Conservation (phyloP, 2,329 filamentous ascomycete species). For the Calonectria honghensis region DNA sequence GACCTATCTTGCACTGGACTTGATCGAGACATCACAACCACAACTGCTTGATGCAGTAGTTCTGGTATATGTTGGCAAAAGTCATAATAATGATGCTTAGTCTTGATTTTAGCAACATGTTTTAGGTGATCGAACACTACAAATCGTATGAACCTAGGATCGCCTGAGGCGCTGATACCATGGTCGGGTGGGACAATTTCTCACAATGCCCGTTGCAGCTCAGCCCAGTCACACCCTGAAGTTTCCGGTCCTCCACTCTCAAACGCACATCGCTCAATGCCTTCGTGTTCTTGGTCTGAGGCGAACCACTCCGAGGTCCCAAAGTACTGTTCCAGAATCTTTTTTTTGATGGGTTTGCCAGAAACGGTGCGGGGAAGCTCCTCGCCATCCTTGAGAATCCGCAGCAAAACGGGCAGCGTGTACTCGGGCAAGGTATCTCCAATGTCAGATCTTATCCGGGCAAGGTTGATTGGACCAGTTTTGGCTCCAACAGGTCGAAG, state of each 20-base stretch:
- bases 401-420: conserved; percentile 46
- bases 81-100: too few relatives aligned
- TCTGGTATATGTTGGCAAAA: too few relatives aligned
- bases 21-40: too few relatives aligned
- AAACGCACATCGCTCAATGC: background rate
- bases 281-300: background rate
- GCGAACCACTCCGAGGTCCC: background rate
- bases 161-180: background rate
- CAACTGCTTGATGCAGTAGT: too few relatives aligned
- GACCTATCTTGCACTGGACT: too few relatives aligned
- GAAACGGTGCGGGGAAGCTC: background rate
- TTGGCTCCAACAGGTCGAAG: conserved; percentile 15
- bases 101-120: too few relatives aligned
- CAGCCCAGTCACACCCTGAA: background rate
- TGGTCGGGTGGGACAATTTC: background rate
- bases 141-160: too few relatives aligned
- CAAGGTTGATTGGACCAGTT: conserved; percentile 14
- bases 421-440: conserved; percentile 32
- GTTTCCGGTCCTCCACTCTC: background rate
- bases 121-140: too few relatives aligned
- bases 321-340: background rate
- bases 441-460: conserved; percentile 43
- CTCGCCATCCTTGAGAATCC: conserved; percentile 33
- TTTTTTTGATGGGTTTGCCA: background rate
- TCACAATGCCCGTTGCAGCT: background rate